Evolutionary conservation across 1,284 basidiomycete species (phyloP).

Genomic region (Tremellales sp.): DNA sequence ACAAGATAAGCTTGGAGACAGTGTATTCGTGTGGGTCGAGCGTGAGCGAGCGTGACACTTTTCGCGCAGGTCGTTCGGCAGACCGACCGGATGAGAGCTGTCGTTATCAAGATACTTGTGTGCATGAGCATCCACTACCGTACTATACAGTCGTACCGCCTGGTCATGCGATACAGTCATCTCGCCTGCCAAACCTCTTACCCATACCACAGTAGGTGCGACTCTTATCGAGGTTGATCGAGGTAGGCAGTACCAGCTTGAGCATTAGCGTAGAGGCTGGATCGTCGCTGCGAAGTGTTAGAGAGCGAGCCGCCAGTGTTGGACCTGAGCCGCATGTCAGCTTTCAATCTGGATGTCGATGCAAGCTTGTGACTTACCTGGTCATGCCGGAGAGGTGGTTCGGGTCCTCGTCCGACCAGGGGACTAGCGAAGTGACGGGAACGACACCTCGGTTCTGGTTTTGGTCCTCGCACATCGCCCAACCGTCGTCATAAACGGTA

Average conservation of each 20-base stretch:
- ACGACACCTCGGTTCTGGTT: slow-evolving; percentile 43
- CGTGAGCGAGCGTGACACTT: too few relatives aligned
- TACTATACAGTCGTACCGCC: neutral
- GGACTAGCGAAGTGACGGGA: slow-evolving; percentile 44
- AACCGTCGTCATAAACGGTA: slow-evolving; percentile 48
- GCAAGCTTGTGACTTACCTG: neutral
- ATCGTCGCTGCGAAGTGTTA: slow-evolving; percentile 5
- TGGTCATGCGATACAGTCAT: neutral
- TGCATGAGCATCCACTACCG: neutral
- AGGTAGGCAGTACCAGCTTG: neutral
- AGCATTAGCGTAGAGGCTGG: slow-evolving; percentile 11
- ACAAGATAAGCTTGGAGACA: too few relatives aligned
- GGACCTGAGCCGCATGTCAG: slow-evolving; percentile 1
- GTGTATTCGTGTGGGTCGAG: too few relatives aligned
- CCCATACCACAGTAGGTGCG: neutral
- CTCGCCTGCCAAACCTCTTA: neutral
- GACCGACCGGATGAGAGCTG: too few relatives aligned
- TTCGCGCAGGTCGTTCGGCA: too few relatives aligned
- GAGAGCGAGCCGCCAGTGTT: slow-evolving; percentile 6
- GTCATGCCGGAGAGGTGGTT: neutral
- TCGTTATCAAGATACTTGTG: too few relatives aligned
- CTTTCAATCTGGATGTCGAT: neutral
- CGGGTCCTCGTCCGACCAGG: slow-evolving; percentile 18
- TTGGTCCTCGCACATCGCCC: slow-evolving; percentile 46
- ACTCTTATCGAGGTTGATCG: neutral